Base-by-base conservation (phyloP, 2,329 filamentous ascomycete species). In the Penicillium crustosum region DNA sequence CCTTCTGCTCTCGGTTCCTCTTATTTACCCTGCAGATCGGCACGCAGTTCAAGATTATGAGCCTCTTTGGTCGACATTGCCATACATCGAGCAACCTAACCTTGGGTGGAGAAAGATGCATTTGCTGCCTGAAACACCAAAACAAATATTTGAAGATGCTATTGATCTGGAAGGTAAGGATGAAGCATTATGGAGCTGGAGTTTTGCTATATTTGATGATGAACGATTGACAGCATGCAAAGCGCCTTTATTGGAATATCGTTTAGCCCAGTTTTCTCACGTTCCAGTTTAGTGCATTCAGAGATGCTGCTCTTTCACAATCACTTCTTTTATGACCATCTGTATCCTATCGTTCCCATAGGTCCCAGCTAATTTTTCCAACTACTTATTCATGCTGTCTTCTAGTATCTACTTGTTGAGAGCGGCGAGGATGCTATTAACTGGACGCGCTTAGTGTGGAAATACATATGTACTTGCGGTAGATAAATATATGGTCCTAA, bases 1-100 rank as follows among this genome's bases (percentile, higher is more conserved):
- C 23, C 23, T 25, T 25, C 23, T 25, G 23, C 23, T 25, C 23
- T 25, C 23, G 23, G 4, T 63, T 25, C 56, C 55, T 27, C 43
- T 63, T 2, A 31, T 63, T 3, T 60, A 58, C 17, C 61, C 66
- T 2, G 61, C 61, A 12, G 63, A 66, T 43, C 50, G 36, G 6
- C 62, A 66, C 10, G 36, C 53, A 3, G 43, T 52, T 2, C 25
- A 19, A 2, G 13, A 64, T 38, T 53, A 55, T 21, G 39, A 55
- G 10, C 10, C 50, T 3, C 27, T 56, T 12, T 51, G 61, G 54
- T 53, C 50, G 0, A 47, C 45, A 8, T 39, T 65, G 29, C 57
- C 57, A 1, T 44, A 27, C 2, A 9, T 21, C 17, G 49, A 65
- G 4, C 49, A 55, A 21, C 64, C 64, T n/a, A 64, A 60, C 21